Evolutionary conservation across 768 basidiomycete species (phyloP).

Genomic region (Hygrophorus russula): DNA sequence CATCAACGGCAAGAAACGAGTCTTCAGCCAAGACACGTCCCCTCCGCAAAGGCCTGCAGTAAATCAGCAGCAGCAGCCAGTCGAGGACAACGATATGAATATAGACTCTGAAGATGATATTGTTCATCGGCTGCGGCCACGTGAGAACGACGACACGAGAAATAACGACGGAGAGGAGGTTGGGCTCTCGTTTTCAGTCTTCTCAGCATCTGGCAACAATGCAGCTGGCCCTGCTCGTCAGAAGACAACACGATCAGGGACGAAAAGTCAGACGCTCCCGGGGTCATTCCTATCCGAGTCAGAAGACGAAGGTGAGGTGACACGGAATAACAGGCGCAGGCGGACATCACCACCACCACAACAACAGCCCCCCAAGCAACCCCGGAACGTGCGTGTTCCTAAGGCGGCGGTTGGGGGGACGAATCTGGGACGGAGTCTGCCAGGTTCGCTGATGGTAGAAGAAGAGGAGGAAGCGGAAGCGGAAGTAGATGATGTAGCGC

Average conservation of each 20-base stretch:
- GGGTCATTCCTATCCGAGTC: slow-evolving; percentile 31
- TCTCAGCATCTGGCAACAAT: slow-evolving; percentile 15
- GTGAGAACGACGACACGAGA: slow-evolving; percentile 9
- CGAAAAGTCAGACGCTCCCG: slow-evolving; percentile 21
- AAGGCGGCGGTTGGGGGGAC: slow-evolving; percentile 2
- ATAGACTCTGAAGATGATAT: slow-evolving; percentile 12
- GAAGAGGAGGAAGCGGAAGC: slow-evolving; percentile 23
- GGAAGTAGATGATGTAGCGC: slow-evolving; percentile 26
- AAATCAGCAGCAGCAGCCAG: slow-evolving; percentile 1
- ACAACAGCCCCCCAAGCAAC: slow-evolving; percentile 4
- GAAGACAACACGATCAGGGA: slow-evolving; percentile 3
- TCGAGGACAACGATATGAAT: slow-evolving; percentile 11
- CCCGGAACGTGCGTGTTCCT: slow-evolving; percentile 6
- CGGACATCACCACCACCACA: slow-evolving; percentile 7
- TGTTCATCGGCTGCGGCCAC: slow-evolving; percentile 10
- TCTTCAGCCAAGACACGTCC: slow-evolving; percentile 15
- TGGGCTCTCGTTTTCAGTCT: slow-evolving; percentile 18
- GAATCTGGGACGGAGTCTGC: slow-evolving; percentile 11
- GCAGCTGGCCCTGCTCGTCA: slow-evolving; percentile 8
- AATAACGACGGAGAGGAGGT: slow-evolving; percentile 10
- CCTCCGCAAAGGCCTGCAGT: slow-evolving; percentile 11
- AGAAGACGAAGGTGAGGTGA: slow-evolving; percentile 14
- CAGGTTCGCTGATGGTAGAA: slow-evolving; percentile 17
- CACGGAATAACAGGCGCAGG: slow-evolving; percentile 13
- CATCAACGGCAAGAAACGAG: slow-evolving; percentile 22